phyloP scores from a whole-genome alignment of 106 monocot species.

The Dactylorhiza incarnata region DNA sequence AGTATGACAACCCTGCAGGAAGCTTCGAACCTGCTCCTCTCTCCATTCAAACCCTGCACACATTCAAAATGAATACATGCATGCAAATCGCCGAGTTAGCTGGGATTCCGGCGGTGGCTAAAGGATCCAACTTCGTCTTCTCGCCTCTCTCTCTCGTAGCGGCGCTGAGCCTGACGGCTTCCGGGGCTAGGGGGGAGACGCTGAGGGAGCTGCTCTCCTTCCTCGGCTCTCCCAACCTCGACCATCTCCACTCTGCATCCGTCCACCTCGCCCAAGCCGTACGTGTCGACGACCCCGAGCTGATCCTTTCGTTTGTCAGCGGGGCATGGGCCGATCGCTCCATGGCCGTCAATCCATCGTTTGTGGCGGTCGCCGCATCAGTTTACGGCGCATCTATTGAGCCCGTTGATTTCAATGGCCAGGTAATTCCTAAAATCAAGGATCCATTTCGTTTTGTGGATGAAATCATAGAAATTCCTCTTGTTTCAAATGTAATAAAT shows the following conservation, averaged over 20 bases:
- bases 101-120: background rate
- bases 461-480: background rate
- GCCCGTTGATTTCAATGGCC: constrained; percentile 8
- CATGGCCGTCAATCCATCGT: background rate
- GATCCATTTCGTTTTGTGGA: background rate
- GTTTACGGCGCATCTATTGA: constrained; percentile 11
- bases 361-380: background rate
- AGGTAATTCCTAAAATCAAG: background rate
- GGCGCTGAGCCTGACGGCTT: constrained; percentile 19
- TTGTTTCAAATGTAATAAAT: too few species aligned
- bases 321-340: background rate
- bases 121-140: constrained; percentile 30
- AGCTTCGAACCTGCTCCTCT: too few species aligned
- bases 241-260: background rate
- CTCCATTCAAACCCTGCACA: too few species aligned
- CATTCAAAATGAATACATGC: too few species aligned
- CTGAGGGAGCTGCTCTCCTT: constrained; percentile 21
- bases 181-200: constrained; percentile 18
- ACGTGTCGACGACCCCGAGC: background rate
- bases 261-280: background rate
- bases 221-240: constrained; percentile 1
- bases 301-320: background rate
- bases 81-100: background rate
- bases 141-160: constrained; percentile 26
- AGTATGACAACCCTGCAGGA: too few species aligned